Percentiles rank a stretch among this genome's conserved stretches.
Evolutionary conservation across 2,329 filamentous ascomycete genomes (phyloP).

Genomic region (Phoma sp.): DNA sequence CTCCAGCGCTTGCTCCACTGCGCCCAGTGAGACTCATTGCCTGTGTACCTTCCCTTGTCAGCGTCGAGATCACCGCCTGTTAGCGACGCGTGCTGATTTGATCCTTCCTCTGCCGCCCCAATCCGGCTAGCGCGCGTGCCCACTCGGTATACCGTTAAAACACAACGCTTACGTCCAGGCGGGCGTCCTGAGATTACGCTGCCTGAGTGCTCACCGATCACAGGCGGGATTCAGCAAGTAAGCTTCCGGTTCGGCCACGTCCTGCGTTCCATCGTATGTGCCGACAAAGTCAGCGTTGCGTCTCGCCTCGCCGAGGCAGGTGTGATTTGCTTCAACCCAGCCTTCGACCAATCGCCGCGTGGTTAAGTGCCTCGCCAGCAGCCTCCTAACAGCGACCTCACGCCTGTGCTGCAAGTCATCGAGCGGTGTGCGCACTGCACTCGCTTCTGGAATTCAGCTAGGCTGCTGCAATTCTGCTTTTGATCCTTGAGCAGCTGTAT

Average conservation of each 20-base stretch:
- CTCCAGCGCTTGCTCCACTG: neutral
- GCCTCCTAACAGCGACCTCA: neutral
- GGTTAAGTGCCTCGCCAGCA: neutral
- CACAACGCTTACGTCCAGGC: conserved; percentile 2
- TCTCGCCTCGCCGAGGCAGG: conserved; percentile 2
- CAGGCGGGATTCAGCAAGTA: conserved; percentile 1
- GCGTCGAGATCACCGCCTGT: conserved; percentile 6
- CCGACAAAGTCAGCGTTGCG: conserved; percentile 12
- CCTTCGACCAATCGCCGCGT: neutral
- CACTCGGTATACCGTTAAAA: neutral
- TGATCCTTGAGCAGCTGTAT: neutral
- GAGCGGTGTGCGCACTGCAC: conserved; percentile 2
- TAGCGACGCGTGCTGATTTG: neutral
- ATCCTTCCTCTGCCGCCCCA: neutral
- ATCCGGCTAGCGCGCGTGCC: conserved; percentile 6
- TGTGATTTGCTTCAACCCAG: neutral
- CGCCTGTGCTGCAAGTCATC: conserved; percentile 7
- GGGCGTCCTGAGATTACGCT: conserved; percentile 4
- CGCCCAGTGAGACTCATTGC: too few species aligned
- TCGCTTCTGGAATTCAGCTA: conserved; percentile 2
- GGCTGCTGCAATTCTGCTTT: neutral
- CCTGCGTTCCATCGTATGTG: conserved; percentile 3
- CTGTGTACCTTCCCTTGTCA: neutral
- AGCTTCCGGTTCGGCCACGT: neutral
- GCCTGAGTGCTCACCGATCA: conserved; percentile 12